These are phyloP conservation scores for Lachnellula hyalina DNA, from an alignment of 2,329 filamentous ascomycete species.

Conservation along the genomic window DNA sequence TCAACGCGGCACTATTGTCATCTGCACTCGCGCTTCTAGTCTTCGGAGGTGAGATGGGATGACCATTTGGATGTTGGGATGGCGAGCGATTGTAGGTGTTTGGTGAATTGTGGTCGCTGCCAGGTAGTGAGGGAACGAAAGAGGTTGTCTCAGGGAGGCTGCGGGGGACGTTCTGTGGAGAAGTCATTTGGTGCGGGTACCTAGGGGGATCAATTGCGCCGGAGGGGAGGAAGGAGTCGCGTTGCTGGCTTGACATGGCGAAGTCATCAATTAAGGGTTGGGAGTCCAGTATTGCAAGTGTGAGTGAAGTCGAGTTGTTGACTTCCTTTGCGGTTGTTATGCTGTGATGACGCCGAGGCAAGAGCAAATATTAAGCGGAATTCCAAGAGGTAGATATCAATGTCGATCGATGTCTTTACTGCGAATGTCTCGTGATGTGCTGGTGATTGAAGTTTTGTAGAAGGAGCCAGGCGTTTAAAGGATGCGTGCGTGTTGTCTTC, in stretches of 20 bases:
- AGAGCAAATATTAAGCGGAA: no score
- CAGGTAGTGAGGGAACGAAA: conserved; percentile 11
- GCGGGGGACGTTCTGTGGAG: conserved; percentile 14
- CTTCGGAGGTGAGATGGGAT: conserved; percentile 29
- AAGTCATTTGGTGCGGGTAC: conserved; percentile 14
- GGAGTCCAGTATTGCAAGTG: neutral
- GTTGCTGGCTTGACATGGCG: conserved; percentile 20
- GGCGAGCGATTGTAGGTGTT: conserved; percentile 15
- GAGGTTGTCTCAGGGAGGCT: conserved; percentile 15
- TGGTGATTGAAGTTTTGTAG: no score
- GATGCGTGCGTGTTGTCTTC: no score
- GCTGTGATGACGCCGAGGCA: no score
- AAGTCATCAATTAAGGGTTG: neutral
- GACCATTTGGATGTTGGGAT: conserved; percentile 8
- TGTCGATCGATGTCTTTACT: no score
- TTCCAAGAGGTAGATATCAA: no score
- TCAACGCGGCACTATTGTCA: conserved; percentile 19
- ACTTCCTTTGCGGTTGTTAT: neutral
- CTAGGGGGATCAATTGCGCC: conserved; percentile 20
- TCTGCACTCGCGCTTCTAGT: conserved; percentile 27
- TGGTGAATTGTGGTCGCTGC: conserved; percentile 3
- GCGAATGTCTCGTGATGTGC: no score
- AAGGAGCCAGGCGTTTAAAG: no score
- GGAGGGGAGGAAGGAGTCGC: conserved; percentile 27
- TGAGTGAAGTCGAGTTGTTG: conserved; percentile 16